Base-by-base conservation (phyloP, 306 rosid species). In the Datisca glomerata region DNA sequence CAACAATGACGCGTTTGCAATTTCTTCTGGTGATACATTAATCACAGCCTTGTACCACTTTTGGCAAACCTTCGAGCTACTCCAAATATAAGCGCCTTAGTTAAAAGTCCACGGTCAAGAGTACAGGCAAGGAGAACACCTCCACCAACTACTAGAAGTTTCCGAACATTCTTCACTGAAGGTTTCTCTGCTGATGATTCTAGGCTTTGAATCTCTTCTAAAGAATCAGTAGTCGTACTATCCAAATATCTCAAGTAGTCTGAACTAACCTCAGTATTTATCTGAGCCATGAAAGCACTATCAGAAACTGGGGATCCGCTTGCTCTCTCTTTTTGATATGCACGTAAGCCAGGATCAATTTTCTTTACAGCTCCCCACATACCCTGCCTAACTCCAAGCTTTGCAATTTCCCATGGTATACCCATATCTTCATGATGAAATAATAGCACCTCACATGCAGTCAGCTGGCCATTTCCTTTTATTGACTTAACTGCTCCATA, bases 321-420 rank as follows among this genome's bases (percentile, higher is more conserved):
- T 22, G 63, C 75, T 59, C 81, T 74, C 51, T 65, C 78, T 45
- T 80, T 74, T 53, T 75, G 64, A 51, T 89, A 89, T 13, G 38
- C 43, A 14, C 86, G 81, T 36, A 89, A 62, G 35, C 78, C 95
- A 4, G 91, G 91, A 5, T 89, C 98, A 13, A 84, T 59, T 77
- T 89, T 89, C 76, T 80, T 69, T 18, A 89, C 98, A 27, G 93
- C 79, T 51, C 98, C 98, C 98, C 98, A 89, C 98, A 89, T 89
- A 4, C 98, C 98, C 57, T 80, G 86, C 41, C 80, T 80, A 32
- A 89, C 79, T 49, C 95, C 98, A 12, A 89, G 86, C 60, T 89
- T 89, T 1, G 98, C 95, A 16, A 89, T 64, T 69, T 89, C 98
- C 98, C 98, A 80, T 11, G 95, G 95, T 12, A 89, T 89, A n/a